A percentile compares a stretch with the other conserved stretches of the same genome.
phyloP scores from a whole-genome alignment of 164 flowering plant genomes.

The Cinnamomum chago region DNA sequence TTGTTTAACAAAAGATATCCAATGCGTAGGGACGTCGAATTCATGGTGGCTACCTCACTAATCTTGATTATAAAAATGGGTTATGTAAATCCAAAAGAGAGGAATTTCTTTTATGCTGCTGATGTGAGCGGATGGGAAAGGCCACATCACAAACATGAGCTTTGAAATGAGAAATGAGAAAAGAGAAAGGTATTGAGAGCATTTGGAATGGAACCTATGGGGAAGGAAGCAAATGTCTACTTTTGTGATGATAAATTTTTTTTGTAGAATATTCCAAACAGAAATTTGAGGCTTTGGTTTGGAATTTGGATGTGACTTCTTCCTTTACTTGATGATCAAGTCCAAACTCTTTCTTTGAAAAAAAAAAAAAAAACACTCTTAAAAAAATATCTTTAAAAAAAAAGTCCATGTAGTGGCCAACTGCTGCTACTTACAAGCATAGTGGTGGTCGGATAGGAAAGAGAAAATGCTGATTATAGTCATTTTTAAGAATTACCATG shows the following conservation, averaged over 20 bases:
- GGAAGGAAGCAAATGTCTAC: not conserved
- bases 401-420: not conserved
- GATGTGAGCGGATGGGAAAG: not conserved
- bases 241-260: not conserved
- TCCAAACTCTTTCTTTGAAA: too few species aligned
- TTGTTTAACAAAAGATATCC: not conserved
- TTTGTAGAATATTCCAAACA: not conserved
- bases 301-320: not conserved
- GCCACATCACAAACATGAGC: not conserved
- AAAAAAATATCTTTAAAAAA: too few species aligned
- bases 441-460: too few species aligned
- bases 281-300: not conserved
- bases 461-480: too few species aligned
- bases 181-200: not conserved
- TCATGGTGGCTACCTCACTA: not conserved
- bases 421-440: too few species aligned
- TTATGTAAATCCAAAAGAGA: not conserved
- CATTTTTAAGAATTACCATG: too few species aligned
- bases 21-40: not conserved
- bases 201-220: not conserved
- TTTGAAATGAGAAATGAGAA: not conserved
- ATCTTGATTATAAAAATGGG: not conserved
- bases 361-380: accelerated
- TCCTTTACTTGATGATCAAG: not conserved
- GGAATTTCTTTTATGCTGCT: not conserved